Conservation (phyloP, 2,329 filamentous ascomycete species). For the Venturia effusa region DNA sequence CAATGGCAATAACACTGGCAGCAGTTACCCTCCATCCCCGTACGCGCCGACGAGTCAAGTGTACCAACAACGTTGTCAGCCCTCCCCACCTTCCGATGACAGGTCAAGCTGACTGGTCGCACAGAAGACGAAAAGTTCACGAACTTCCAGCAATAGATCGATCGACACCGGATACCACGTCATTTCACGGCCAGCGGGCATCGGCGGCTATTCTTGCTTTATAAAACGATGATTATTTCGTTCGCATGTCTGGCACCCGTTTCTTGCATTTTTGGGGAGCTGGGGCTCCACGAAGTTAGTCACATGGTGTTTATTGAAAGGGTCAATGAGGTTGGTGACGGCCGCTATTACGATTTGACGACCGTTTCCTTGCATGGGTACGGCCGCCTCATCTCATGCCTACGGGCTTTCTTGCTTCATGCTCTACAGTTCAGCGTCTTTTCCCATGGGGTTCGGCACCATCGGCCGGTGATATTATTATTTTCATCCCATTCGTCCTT, state of each 20-base stretch:
- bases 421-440: conserved; percentile 2
- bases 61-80: conserved; percentile 33
- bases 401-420: conserved; percentile 1
- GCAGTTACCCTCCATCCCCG: conserved; percentile 40
- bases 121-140: conserved; percentile 11
- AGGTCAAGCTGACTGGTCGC: conserved; percentile 13
- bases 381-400: conserved; percentile 4
- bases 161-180: not conserved
- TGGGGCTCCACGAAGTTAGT: not conserved
- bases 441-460: not conserved
- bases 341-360: not conserved
- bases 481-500: not conserved
- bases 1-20: conserved; percentile 27
- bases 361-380: conserved; percentile 7
- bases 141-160: conserved; percentile 7
- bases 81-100: conserved; percentile 11
- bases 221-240: not conserved
- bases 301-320: not conserved
- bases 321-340: not conserved
- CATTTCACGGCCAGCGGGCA: conserved; percentile 6
- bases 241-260: conserved; percentile 1
- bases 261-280: conserved; percentile 5
- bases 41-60: conserved; percentile 37
- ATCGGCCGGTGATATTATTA: no score
- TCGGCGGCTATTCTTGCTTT: not conserved